Conservation (phyloP, 768 basidiomycete species). For the Termitomyces eurrhizus region DNA sequence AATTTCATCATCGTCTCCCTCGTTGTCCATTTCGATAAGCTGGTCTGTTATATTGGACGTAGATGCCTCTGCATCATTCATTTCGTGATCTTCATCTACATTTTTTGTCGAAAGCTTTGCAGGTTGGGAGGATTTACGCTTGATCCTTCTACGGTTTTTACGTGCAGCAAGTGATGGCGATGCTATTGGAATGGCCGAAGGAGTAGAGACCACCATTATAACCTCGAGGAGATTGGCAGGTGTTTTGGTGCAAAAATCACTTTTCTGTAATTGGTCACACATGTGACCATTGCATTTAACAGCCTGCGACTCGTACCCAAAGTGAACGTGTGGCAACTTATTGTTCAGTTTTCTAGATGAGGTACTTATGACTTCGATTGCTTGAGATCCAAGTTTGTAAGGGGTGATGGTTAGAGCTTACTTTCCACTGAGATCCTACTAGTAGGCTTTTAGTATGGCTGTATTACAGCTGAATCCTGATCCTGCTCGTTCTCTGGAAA, state of each 20-base stretch:
- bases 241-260: slow-evolving; percentile 6
- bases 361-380: too few relatives aligned
- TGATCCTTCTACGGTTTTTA: slow-evolving; percentile 37
- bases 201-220: slow-evolving; percentile 36
- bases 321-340: too few relatives aligned
- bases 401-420: too few relatives aligned
- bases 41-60: slow-evolving; percentile 14
- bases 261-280: slow-evolving; percentile 11
- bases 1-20: slow-evolving; percentile 56
- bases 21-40: slow-evolving; percentile 18
- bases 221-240: neutral
- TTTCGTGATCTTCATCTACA: slow-evolving; percentile 19
- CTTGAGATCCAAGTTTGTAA: too few relatives aligned
- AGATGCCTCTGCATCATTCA: slow-evolving; percentile 17
- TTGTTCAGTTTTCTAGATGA: too few relatives aligned
- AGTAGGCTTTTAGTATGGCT: too few relatives aligned
- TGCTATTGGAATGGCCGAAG: slow-evolving; percentile 1
- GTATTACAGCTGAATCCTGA: too few relatives aligned
- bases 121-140: slow-evolving; percentile 24
- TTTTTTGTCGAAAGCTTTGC: slow-evolving; percentile 3
- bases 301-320: too few relatives aligned
- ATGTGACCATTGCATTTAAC: neutral
- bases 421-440: too few relatives aligned
- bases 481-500: too few relatives aligned
- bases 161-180: slow-evolving; percentile 16